Percentiles rank a stretch among this genome's conserved stretches.
Conservation (phyloP, 1,139 yeast species). For the Scheffersomyces lignicola region DNA sequence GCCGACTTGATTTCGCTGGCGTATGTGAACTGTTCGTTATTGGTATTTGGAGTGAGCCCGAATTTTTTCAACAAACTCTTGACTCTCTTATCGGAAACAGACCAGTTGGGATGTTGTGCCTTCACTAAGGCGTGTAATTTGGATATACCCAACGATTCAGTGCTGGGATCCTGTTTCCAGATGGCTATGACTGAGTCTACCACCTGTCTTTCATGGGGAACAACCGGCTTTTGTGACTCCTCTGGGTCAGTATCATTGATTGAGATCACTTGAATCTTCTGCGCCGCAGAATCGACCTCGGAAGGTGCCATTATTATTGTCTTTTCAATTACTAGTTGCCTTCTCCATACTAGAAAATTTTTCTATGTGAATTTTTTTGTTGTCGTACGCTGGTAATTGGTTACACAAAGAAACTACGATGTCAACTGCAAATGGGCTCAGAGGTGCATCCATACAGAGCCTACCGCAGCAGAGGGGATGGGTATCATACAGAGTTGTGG, state of each 20-base stretch:
- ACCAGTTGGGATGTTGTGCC: slow-evolving; percentile 58
- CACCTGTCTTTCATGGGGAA: slow-evolving; percentile 66
- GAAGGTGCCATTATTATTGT: not conserved
- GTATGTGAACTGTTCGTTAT: slow-evolving; percentile 42
- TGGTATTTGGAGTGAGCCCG: slow-evolving; percentile 43
- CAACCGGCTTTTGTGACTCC: slow-evolving; percentile 27
- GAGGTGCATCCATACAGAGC: too few relatives aligned
- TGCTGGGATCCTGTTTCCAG: slow-evolving; percentile 69
- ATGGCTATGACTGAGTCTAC: slow-evolving; percentile 60
- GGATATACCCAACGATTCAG: slow-evolving; percentile 57
- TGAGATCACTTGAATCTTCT: slow-evolving; percentile 30
- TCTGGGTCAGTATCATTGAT: slow-evolving; percentile 31
- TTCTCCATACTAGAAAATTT: slow-evolving; percentile 34
- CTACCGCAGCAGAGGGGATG: too few relatives aligned
- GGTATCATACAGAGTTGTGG: too few relatives aligned
- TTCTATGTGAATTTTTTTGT: slow-evolving; percentile 1
- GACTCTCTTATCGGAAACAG: slow-evolving; percentile 59
- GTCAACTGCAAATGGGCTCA: too few relatives aligned
- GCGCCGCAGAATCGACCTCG: slow-evolving; percentile 11
- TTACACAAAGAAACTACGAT: too few relatives aligned
- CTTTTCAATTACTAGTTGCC: too few relatives aligned
- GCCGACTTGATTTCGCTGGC: slow-evolving; percentile 56
- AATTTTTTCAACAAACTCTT: slow-evolving; percentile 53
- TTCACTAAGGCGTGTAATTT: slow-evolving; percentile 57
- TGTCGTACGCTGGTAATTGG: slow-evolving; percentile 3